Evolutionary conservation across 1,284 basidiomycete genomes (phyloP), one percentile per base, ranked within the genome.

Genomic region (Gymnopus androsaceus): DNA sequence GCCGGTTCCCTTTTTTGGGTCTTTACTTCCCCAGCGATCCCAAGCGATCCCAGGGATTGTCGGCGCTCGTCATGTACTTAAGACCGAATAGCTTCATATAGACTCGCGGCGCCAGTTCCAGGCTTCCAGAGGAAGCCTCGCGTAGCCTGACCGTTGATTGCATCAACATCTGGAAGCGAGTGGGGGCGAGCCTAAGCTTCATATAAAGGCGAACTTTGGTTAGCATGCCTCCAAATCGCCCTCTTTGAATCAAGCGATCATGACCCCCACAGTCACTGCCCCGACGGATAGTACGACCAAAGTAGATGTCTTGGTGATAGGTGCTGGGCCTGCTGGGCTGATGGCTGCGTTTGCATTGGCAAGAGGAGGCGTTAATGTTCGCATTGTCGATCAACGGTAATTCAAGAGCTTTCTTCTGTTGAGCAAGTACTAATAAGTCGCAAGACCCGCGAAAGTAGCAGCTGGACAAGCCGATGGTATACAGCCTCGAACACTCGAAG

Each of bases 381-480:
- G 83, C 5, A 81, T 90, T 47, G 69, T 91, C 33, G 89, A 91
- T 66, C 75, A 85, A 67, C 77, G 85, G 82, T 83, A 56, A n/a
- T n/a, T n/a, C n/a, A n/a, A n/a, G n/a, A n/a, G 75, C 61, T 28
- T 8, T 5, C 33, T 45, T 11, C 25, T 19, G 48, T 40, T 41
- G 12, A 55, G 34, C 25, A 38, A n/a, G 25, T 36, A 15, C 21
- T 1, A 8, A 31, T 45, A 7, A 34, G 33, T 31, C 54, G 19
- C 21, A 14, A 90, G 87, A 59, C 78, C 84, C 4, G 59, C 62
- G 14, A 84, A 79, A 62, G 79, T 89, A 12, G 66, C 76, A 34
- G 82, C 83, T 5, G 90, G 90, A 14, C 88, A 91, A 64, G 90
- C 88, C 0, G 90, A 92, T 65, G 90, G 89, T 4, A 85, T 92